A percentile compares a stretch with the other conserved stretches of the same genome.
Evolutionary conservation across 78 protist species (phyloP).

Genomic region (Protostelium mycophagum): DNA sequence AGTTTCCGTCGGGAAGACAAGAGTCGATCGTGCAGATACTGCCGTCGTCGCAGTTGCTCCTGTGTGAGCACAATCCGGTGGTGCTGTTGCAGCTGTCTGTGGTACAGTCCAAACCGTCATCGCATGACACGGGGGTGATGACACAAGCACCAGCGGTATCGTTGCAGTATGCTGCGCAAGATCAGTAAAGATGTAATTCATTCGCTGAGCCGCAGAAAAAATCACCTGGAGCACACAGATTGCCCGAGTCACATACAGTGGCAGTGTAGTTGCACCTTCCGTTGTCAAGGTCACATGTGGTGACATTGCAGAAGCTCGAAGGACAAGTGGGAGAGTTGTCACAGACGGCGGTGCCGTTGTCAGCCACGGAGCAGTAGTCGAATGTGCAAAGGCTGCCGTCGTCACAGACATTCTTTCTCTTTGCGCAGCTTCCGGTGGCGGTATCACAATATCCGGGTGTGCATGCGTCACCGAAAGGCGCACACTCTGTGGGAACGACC

Average conservation of each 20-base stretch:
- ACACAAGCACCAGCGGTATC: background rate
- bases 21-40: background rate
- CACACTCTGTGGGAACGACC: background rate
- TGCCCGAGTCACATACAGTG: background rate
- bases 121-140: background rate
- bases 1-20: constrained; percentile 1
- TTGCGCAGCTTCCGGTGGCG: background rate
- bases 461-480: background rate
- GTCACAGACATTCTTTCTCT: background rate
- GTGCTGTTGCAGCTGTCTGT: background rate
- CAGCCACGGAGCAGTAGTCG: background rate
- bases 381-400: background rate
- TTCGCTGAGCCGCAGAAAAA: no score
- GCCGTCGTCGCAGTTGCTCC: background rate
- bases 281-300: background rate
- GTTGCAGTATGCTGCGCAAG: background rate
- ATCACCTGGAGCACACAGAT: background rate
- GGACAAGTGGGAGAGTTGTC: background rate
- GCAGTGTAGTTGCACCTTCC: background rate
- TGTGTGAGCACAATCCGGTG: background rate
- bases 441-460: background rate
- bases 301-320: background rate
- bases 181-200: background rate
- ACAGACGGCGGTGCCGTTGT: background rate
- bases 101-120: background rate